Conservation (phyloP, 106 monocot genomes). For the Xerophyta viscosa region DNA sequence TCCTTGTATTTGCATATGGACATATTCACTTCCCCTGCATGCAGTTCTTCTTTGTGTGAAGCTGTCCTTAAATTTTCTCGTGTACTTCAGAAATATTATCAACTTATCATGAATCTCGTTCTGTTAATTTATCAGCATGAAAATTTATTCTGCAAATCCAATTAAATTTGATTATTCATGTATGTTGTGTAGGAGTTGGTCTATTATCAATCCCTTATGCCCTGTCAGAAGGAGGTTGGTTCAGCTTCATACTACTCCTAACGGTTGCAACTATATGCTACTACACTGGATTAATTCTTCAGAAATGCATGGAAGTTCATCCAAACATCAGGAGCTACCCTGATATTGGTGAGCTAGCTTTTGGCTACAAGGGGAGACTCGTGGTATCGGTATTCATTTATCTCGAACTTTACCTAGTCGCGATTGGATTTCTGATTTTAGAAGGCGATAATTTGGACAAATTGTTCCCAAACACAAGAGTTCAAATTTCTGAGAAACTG, state of each 20-base stretch:
- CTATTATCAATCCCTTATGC: slow-evolving; percentile 25
- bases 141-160: no score
- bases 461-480: slow-evolving; percentile 12
- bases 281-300: slow-evolving; percentile 28
- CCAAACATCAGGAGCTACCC: slow-evolving; percentile 13
- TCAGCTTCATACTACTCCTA: slow-evolving; percentile 16
- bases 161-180: no score
- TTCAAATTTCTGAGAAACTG: neutral
- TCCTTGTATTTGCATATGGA: no score
- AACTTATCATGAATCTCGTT: no score
- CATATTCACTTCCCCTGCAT: no score
- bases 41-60: no score
- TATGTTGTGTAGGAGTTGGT: slow-evolving; percentile 1
- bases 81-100: no score
- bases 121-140: no score
- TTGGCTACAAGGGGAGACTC: slow-evolving; percentile 19
- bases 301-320: slow-evolving; percentile 16
- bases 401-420: slow-evolving; percentile 26
- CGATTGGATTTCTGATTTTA: slow-evolving; percentile 24
- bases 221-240: slow-evolving; percentile 27
- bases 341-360: slow-evolving; percentile 22
- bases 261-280: slow-evolving; percentile 16
- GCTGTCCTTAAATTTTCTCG: no score
- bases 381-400: slow-evolving; percentile 17
- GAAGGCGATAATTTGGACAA: slow-evolving; percentile 33